Base-by-base conservation (phyloP, 2,329 filamentous ascomycete species). In the Phyllachora maydis region DNA sequence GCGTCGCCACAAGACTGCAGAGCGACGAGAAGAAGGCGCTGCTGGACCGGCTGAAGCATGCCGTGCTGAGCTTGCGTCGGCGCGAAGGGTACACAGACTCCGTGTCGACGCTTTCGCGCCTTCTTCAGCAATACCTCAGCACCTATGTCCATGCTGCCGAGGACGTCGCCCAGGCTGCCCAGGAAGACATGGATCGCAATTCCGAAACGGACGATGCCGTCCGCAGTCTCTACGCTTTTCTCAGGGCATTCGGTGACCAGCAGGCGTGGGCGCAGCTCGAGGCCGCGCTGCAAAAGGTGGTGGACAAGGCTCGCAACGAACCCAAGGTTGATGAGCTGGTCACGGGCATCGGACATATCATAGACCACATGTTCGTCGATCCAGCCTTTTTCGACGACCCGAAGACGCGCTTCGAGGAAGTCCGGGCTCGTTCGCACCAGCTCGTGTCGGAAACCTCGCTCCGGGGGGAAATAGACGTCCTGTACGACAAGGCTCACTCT, bases 81-180 rank as follows among this genome's bases (percentile, higher is more conserved):
- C 68, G 76, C 24, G 65, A 61, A 6, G 81, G 92, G 42, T 95
- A 95, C 42, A 69, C 74, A 0, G 70, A 83, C 22, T 92, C 83
- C 0, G 81, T 92, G 0, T 81, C 77, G 1, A 81, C 71, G 0
- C 46, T 95, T 16, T 66, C 76, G 0, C 48, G 70, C 6, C 56
- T 95, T 5, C 58, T 93, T 27, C 67, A 81, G 39, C 66, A 73
- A 19, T 92, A 91, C 43, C 72, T 77, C 7, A 53, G 67, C 30
- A 56, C 70, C 7, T 93, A 93, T 42, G 78, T 79, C 0, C 66
- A 69, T 17, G 73, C 71, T 0, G 62, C 70, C 0, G 63, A 73
- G 25, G 65, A 79, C 22, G 62, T 78, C 0, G 54, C 70, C 3
- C 56, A 66, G 13, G 63, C 65, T 2, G 63, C 72, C 0, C 64